Evolutionary conservation across 1,139 yeast genomes (phyloP), one percentile per base, ranked within the genome.

Genomic region (Pichia sp.): DNA sequence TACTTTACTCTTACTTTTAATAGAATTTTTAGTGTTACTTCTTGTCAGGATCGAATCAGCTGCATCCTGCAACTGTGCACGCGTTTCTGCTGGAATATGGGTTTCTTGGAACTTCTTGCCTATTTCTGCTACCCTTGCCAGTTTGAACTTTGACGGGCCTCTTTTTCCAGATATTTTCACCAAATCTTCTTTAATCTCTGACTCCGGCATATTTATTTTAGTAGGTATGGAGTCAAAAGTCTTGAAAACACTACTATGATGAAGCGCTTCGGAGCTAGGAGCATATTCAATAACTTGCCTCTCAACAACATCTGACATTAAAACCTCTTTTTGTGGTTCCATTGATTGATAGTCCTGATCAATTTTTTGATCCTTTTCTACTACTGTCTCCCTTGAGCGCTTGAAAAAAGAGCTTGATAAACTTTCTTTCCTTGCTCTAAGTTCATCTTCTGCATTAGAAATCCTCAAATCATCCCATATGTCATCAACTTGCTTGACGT

Each of bases 401-500:
- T 47, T 49, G 45, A 52, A 53, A 11, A 51, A 15, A 5, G 57
- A 54, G 8, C 15, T 19, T 1, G 46, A 19, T 3, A 32, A 7
- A n/a, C 13, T 26, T 13, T 31, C 44, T 8, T 26, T 45, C 15
- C 26, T 7, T 3, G 43, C 47, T 13, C 30, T 41, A 4, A 56
- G 5, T 26, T 51, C 51, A 40, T 58, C 57, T 44, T 64, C 62
- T 15, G 49, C 47, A 45, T 63, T 63, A 0, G 66, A 57, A 38
- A 56, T 57, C 48, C 64, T 76, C 34, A 80, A 70, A 49, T 77
- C 78, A 36, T 75, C 77, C 65, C 84, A 81, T 15, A 82, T 72
- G 62, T 78, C 80, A 51, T 81, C 86, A 31, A 84, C 75, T 61
- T 82, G 84, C 54, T 79, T 80, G n/a, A 84, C 75, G 54, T 82